phyloP scores from a whole-genome alignment of 352 stramenopile genomes.

The Pythium aphanidermatum region DNA sequence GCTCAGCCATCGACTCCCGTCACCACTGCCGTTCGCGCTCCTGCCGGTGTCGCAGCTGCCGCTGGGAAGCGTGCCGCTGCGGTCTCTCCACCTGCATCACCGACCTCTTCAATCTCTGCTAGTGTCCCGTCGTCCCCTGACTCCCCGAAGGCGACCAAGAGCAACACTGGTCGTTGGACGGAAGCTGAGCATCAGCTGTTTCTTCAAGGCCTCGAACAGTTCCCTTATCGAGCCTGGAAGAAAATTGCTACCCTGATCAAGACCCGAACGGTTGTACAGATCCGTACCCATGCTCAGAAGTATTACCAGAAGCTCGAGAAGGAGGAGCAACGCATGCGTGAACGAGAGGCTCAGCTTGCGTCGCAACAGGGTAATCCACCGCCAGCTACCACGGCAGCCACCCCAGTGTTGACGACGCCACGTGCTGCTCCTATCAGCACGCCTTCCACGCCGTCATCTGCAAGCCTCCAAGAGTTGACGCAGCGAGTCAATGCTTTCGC shows the following conservation, averaged over 20 bases:
- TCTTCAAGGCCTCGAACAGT: constrained; percentile 78
- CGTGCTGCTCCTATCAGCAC: neutral
- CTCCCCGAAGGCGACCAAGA: constrained; percentile 32
- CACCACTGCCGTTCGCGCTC: neutral
- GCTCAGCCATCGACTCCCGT: neutral
- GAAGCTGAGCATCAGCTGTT: constrained; percentile 88
- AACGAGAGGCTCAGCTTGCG: constrained; percentile 45
- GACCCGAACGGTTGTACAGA: constrained; percentile 89
- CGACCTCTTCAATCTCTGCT: too few relatives aligned
- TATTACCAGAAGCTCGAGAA: constrained; percentile 90
- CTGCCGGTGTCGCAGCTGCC: neutral
- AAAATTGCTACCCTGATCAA: constrained; percentile 94
- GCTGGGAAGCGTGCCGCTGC: constrained; percentile 18
- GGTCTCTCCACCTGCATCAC: too few relatives aligned
- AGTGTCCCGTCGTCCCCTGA: constrained; percentile 27
- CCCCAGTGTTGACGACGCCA: constrained; percentile 5
- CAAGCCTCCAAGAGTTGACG: too few relatives aligned
- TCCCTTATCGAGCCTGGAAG: constrained; percentile 85
- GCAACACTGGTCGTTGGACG: constrained; percentile 81
- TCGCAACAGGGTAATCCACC: constrained; percentile 7
- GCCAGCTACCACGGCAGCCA: neutral
- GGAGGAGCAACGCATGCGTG: constrained; percentile 69
- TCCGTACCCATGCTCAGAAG: constrained; percentile 85
- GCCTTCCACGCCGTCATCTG: constrained; percentile 1
- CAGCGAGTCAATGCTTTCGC: too few relatives aligned